Base-by-base conservation (phyloP, 306 rosid genomes). In the Cucumis sativus region DNA sequence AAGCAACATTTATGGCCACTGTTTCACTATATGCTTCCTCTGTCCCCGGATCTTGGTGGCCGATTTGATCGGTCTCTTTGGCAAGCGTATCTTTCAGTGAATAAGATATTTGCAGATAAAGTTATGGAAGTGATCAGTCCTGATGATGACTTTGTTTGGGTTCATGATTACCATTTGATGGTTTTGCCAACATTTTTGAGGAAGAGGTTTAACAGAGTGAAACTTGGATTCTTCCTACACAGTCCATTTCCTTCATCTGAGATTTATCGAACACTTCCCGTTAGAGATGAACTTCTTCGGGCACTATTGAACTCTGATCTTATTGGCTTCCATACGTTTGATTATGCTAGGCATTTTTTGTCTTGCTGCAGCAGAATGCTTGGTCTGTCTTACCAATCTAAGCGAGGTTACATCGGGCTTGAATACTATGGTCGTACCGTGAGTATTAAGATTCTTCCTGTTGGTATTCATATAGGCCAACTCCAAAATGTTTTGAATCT, bases 151-250 rank as follows among this genome's bases (percentile, higher is more conserved):
- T 88, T 78, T 60, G 91, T 92, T 54, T 92, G 97, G 97, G 91
- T 92, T 82, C 97, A 92, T 85, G 97, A 92, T 73, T 92, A 92
- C 86, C 97, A 92, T 81, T 75, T 92, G 88, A 90, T 92, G 97
- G 92, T 92, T 76, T 85, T 92, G 81, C 96, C 97, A 28, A 92
- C 97, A n/a, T 90, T 92, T 82, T 82, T 92, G 86, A 88, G 97
- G 78, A 92, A 88, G 84, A 84, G 91, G 77, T 88, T 85, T 62
- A 85, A 88, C 73, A 67, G 88, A 62, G 68, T 78, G 80, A 85
- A 65, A 78, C 91, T 88, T 23, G 91, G 89, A 20, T 88, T 88
- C 79, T 88, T 88, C 80, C 90, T 88, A 43, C 89, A 88, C 35
- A 88, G 91, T 71, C 91, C 91, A 21, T 88, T 88, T 52, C 91